phyloP scores from a whole-genome alignment of 1,284 basidiomycete genomes.

The Wallemia hederae region DNA sequence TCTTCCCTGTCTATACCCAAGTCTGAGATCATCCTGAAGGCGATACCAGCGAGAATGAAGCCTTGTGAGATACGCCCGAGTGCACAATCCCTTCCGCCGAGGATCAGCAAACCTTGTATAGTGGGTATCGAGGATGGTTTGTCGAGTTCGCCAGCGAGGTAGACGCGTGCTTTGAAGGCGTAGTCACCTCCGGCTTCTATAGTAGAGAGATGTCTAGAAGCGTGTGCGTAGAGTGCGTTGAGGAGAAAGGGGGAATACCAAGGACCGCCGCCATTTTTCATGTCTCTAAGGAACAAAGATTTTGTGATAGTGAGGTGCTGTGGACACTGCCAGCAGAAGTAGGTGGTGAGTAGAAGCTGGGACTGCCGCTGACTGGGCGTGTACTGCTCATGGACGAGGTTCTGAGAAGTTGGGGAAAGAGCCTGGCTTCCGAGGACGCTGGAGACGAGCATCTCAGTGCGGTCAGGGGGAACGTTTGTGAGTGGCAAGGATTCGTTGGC shows the following conservation, averaged over 20 bases:
- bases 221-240: neutral
- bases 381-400: neutral
- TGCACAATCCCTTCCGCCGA: neutral
- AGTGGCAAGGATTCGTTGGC: neutral
- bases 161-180: neutral
- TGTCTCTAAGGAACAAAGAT: neutral
- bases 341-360: neutral
- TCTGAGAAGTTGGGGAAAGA: neutral
- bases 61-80: neutral
- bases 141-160: neutral
- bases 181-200: neutral
- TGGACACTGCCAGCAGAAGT: neutral
- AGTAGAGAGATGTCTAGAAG: neutral
- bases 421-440: neutral
- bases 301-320: neutral
- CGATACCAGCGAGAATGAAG: neutral
- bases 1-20: neutral
- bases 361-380: neutral
- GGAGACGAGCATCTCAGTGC: neutral
- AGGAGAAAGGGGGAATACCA: neutral
- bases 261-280: neutral
- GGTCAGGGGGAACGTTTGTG: neutral
- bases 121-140: neutral
- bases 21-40: neutral
- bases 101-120: neutral